These are phyloP conservation scores for Lachancea kluyveri DNA, from an alignment of 805 yeast species.

Conservation along the genomic window DNA sequence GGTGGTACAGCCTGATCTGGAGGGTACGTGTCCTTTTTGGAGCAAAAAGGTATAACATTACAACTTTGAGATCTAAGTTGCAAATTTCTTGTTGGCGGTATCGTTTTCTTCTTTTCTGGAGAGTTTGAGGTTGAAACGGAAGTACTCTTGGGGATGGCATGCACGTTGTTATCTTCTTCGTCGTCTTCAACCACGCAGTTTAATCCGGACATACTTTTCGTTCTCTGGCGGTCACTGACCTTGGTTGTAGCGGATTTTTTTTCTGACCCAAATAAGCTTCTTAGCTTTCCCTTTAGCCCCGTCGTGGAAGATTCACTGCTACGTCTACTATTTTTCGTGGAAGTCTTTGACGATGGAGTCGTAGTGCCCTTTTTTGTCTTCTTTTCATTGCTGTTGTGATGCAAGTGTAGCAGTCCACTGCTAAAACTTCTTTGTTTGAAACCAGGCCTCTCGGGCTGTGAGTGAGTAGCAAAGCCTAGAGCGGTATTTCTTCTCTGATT, in stretches of 20 bases:
- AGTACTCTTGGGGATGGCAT: slow-evolving; percentile 2
- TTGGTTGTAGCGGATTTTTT: slow-evolving; percentile 8
- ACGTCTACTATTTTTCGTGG: slow-evolving; percentile 9
- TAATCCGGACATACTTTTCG: slow-evolving; percentile 10
- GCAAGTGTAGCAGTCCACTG: not conserved
- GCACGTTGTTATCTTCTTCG: slow-evolving; percentile 24
- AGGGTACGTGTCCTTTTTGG: not conserved
- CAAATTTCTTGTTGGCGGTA: not conserved
- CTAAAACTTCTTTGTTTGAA: slow-evolving; percentile 3
- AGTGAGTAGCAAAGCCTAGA: not conserved
- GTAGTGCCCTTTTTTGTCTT: not conserved
- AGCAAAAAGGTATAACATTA: not conserved
- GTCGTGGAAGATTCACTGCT: slow-evolving; percentile 10
- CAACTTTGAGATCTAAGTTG: not conserved
- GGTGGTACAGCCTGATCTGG: no score
- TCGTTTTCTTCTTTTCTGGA: not conserved
- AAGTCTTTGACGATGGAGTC: not conserved
- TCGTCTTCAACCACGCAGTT: slow-evolving; percentile 24
- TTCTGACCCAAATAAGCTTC: slow-evolving; percentile 8
- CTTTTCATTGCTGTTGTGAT: not conserved
- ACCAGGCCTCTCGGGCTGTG: no score
- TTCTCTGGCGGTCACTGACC: slow-evolving; percentile 14
- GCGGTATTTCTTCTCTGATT: slow-evolving; percentile 1
- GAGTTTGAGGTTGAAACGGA: no score
- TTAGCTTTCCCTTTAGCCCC: slow-evolving; percentile 8